These are phyloP conservation scores for Moniliophthora roreri DNA, from an alignment of 1,284 basidiomycete genomes.

Conservation along the genomic window DNA sequence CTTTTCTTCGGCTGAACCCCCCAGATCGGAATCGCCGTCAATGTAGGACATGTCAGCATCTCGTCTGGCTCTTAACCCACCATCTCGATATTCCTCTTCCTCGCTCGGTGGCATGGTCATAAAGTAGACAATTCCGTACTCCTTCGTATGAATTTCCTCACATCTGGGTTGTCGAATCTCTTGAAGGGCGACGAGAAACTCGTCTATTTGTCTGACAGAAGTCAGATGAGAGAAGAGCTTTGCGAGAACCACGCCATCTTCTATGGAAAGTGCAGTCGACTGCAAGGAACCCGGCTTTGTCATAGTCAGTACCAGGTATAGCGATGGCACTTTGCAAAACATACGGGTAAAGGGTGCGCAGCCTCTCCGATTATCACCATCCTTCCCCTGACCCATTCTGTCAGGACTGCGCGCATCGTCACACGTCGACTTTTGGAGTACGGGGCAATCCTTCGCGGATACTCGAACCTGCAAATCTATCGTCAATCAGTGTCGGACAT, in stretches of 20 bases:
- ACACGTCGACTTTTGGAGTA: neutral
- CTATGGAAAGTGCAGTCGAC: slow-evolving; percentile 40
- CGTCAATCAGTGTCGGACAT: too few species aligned
- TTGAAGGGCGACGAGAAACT: slow-evolving; percentile 43
- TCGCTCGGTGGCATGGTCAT: slow-evolving; percentile 15
- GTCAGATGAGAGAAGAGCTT: slow-evolving; percentile 47
- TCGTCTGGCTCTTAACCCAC: slow-evolving; percentile 2
- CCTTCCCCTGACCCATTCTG: slow-evolving; percentile 56
- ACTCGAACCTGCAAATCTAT: too few species aligned
- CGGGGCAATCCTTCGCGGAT: neutral
- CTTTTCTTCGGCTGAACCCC: slow-evolving; percentile 2
- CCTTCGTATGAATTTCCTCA: slow-evolving; percentile 24
- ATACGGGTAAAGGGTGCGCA: slow-evolving; percentile 52
- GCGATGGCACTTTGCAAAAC: slow-evolving; percentile 19
- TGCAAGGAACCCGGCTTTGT: slow-evolving; percentile 53
- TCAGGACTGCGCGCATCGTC: slow-evolving; percentile 29
- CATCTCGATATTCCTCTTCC: slow-evolving; percentile 10
- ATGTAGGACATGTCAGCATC: slow-evolving; percentile 7
- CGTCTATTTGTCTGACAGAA: slow-evolving; percentile 38
- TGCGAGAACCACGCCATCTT: slow-evolving; percentile 50
- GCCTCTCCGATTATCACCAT: slow-evolving; percentile 51
- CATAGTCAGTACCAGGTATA: neutral
- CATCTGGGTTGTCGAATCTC: slow-evolving; percentile 41
- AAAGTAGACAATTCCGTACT: slow-evolving; percentile 13
- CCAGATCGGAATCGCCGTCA: neutral